Evolutionary conservation across 257 asterid genomes (phyloP).

Genomic region (Solanum virginianum): DNA sequence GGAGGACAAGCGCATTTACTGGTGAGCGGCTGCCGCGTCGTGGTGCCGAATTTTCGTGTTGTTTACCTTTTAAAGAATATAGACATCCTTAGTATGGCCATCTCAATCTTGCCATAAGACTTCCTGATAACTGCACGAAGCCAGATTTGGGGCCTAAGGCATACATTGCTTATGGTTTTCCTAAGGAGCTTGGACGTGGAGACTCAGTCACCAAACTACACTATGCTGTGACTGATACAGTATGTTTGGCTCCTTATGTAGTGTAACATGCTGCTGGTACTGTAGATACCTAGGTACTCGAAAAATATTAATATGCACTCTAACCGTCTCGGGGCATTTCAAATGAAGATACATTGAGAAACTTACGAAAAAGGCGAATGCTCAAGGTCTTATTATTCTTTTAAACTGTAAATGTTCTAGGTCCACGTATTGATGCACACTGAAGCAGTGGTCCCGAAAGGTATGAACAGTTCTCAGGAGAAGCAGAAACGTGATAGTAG

Average conservation of each 20-base stretch:
- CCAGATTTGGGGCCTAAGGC: background rate
- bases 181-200: background rate
- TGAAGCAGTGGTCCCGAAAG: constrained; percentile 15
- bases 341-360: background rate
- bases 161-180: background rate
- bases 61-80: background rate
- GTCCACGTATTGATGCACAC: constrained; percentile 68
- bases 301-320: background rate
- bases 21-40: constrained; percentile 22
- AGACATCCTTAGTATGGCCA: background rate
- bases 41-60: no score
- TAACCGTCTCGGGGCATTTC: no score
- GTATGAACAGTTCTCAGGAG: background rate
- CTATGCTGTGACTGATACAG: background rate
- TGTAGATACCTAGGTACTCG: background rate
- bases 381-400: background rate
- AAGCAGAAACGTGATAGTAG: background rate
- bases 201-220: background rate
- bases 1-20: constrained; percentile 41
- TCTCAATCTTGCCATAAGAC: background rate
- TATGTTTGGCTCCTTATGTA: background rate
- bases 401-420: constrained; percentile 17
- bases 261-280: background rate
- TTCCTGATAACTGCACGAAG: background rate
- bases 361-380: background rate